phyloP scores from a whole-genome alignment of 352 stramenopile genomes.

The Globisporangium nodosum region DNA sequence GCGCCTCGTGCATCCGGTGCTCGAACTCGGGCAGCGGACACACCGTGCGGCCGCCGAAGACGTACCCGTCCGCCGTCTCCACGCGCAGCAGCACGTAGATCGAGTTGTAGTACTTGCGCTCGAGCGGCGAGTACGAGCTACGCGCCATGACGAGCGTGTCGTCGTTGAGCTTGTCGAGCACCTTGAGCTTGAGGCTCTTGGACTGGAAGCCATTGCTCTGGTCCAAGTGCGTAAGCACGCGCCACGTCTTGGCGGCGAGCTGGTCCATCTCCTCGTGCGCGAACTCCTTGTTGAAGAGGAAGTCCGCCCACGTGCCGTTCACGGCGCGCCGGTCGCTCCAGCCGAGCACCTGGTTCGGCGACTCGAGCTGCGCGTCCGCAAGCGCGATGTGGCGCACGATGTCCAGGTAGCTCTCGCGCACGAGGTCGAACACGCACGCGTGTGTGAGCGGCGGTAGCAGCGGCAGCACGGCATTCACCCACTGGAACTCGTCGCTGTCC shows the following conservation, averaged over 20 bases:
- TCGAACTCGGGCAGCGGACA: slow-evolving; percentile 21
- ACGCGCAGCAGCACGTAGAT: slow-evolving; percentile 16
- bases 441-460: slow-evolving; percentile 13
- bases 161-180: slow-evolving; percentile 23
- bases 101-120: slow-evolving; percentile 13
- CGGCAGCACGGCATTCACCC: slow-evolving; percentile 11
- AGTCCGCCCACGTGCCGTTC: slow-evolving; percentile 13
- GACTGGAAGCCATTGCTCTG: slow-evolving; percentile 23
- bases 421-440: slow-evolving; percentile 2
- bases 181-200: slow-evolving; percentile 28
- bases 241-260: slow-evolving; percentile 19
- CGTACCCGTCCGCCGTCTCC: slow-evolving; percentile 13
- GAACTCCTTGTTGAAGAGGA: slow-evolving; percentile 27
- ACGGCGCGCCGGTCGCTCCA: slow-evolving; percentile 24
- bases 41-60: slow-evolving; percentile 20
- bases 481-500: slow-evolving; percentile 15
- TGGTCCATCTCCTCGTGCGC: slow-evolving; percentile 14
- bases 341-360: slow-evolving; percentile 23
- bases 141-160: slow-evolving; percentile 19
- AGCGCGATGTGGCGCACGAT: slow-evolving; percentile 16
- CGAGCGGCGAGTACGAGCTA: slow-evolving; percentile 18
- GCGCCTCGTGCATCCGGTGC: slow-evolving; percentile 7
- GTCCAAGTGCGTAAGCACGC: slow-evolving; percentile 19
- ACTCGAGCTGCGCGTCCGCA: slow-evolving; percentile 8
- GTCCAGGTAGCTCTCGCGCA: slow-evolving; percentile 8